phyloP scores from a whole-genome alignment of 2,329 filamentous ascomycete species.

The Aspergillus puulaauensis region DNA sequence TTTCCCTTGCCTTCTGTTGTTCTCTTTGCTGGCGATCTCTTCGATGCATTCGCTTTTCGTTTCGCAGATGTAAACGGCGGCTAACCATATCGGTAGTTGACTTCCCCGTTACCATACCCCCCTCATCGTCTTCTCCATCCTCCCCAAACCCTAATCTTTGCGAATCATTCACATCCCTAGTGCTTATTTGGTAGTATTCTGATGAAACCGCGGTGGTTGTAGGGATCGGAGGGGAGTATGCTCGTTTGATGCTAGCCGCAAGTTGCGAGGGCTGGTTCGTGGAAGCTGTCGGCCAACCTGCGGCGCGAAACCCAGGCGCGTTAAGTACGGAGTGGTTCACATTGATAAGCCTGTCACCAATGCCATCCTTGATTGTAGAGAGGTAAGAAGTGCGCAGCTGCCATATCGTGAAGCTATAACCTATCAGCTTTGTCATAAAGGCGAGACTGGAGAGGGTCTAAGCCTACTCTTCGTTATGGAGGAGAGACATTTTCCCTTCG shows the following conservation, averaged over 20 bases:
- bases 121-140: constrained; percentile 61
- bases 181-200: constrained; percentile 60
- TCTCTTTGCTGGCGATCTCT: constrained; percentile 46
- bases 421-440: constrained; percentile 8
- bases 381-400: constrained; percentile 66
- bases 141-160: constrained; percentile 30
- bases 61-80: constrained; percentile 37
- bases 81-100: constrained; percentile 58
- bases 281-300: constrained; percentile 55
- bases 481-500: constrained; percentile 44
- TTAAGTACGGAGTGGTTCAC: constrained; percentile 64
- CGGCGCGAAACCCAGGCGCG: constrained; percentile 63
- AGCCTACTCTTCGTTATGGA: constrained; percentile 54
- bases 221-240: constrained; percentile 66
- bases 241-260: constrained; percentile 58
- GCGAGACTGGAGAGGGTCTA: not conserved
- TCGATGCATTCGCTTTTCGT: constrained; percentile 31
- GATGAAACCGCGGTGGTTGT: constrained; percentile 57
- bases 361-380: constrained; percentile 63
- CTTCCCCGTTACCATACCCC: constrained; percentile 62
- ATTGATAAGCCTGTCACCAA: constrained; percentile 65
- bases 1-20: constrained; percentile 53
- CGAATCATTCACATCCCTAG: constrained; percentile 30
- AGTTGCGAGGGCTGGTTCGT: constrained; percentile 39
- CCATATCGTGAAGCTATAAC: constrained; percentile 61